These are phyloP conservation scores for Neurospora sp. DNA, from an alignment of 495 filamentous ascomycete genomes.

Conservation along the genomic window DNA sequence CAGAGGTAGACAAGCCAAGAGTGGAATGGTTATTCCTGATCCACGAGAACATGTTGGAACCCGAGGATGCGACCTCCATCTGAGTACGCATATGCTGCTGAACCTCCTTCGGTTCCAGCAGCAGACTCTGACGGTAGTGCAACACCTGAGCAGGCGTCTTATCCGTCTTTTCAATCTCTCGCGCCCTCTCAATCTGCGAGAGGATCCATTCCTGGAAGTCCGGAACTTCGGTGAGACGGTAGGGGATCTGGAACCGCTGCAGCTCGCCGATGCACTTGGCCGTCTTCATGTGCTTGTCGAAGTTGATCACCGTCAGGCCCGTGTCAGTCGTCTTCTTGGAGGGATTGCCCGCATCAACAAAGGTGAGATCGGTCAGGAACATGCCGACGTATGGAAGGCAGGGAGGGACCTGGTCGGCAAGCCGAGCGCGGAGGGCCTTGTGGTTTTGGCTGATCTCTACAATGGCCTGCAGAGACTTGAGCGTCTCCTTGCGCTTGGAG, in stretches of 20 bases:
- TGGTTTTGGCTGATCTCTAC: slow-evolving; percentile 89
- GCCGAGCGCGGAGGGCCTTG: slow-evolving; percentile 73
- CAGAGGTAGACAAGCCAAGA: slow-evolving; percentile 2
- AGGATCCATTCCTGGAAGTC: slow-evolving; percentile 95
- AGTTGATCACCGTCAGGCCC: slow-evolving; percentile 81
- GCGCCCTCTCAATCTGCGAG: slow-evolving; percentile 70
- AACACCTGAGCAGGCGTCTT: slow-evolving; percentile 61
- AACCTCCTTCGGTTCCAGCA: slow-evolving; percentile 83
- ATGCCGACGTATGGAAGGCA: slow-evolving; percentile 96
- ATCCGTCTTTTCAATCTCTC: slow-evolving; percentile 55
- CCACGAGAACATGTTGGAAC: slow-evolving; percentile 23
- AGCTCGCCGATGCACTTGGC: slow-evolving; percentile 92
- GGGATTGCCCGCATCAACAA: slow-evolving; percentile 89
- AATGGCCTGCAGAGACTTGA: slow-evolving; percentile 68
- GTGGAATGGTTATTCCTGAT: slow-evolving; percentile 18
- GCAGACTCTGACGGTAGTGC: slow-evolving; percentile 76
- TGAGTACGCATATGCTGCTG: slow-evolving; percentile 36
- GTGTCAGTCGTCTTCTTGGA: slow-evolving; percentile 44
- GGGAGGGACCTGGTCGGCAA: slow-evolving; percentile 82
- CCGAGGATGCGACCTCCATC: slow-evolving; percentile 27
- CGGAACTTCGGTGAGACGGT: slow-evolving; percentile 73
- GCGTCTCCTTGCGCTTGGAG: slow-evolving; percentile 67
- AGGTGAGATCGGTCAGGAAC: slow-evolving; percentile 81
- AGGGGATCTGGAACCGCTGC: slow-evolving; percentile 95
- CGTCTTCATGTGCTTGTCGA: slow-evolving; percentile 93